phyloP scores from a whole-genome alignment of 164 flowering plant genomes.

The Litsea cubeba region DNA sequence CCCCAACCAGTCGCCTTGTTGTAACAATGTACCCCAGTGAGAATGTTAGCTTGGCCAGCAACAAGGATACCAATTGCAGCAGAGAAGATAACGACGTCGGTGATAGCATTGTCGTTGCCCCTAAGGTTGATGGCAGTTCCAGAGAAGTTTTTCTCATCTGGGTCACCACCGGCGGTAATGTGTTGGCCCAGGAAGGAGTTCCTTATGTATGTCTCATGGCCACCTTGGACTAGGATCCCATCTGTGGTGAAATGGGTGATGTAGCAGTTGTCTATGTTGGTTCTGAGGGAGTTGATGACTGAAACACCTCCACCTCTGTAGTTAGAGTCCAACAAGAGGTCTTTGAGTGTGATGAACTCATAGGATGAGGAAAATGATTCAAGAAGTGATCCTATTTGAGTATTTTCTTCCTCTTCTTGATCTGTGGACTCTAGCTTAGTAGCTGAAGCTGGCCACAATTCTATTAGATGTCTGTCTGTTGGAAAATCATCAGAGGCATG shows the following conservation, averaged over 20 bases:
- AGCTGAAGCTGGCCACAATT: conserved; percentile 3
- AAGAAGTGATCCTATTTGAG: neutral
- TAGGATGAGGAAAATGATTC: conserved; percentile 23
- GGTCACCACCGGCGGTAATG: conserved; percentile 73
- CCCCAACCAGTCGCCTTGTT: conserved; percentile 93
- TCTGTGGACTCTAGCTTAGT: neutral
- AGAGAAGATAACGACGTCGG: conserved; percentile 79
- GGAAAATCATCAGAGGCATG: conserved; percentile 17
- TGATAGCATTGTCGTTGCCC: conserved; percentile 77
- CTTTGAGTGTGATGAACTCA: conserved; percentile 62
- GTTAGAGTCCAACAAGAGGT: conserved; percentile 63
- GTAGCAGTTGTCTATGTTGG: conserved; percentile 79
- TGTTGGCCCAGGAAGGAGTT: conserved; percentile 85
- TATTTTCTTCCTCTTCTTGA: neutral
- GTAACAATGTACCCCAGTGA: conserved; percentile 86
- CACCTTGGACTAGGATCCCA: conserved; percentile 56
- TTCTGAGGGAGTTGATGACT: conserved; percentile 61
- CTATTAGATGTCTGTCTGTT: conserved; percentile 8
- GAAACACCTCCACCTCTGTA: conserved; percentile 70
- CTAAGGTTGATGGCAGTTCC: conserved; percentile 58
- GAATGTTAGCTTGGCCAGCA: conserved; percentile 70
- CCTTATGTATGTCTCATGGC: conserved; percentile 79
- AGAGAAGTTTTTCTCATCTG: conserved; percentile 52
- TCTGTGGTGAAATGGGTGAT: conserved; percentile 53
- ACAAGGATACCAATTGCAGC: conserved; percentile 58